Conservation (phyloP, 1,284 basidiomycete genomes). For the Microbotryomycetes sp. region DNA sequence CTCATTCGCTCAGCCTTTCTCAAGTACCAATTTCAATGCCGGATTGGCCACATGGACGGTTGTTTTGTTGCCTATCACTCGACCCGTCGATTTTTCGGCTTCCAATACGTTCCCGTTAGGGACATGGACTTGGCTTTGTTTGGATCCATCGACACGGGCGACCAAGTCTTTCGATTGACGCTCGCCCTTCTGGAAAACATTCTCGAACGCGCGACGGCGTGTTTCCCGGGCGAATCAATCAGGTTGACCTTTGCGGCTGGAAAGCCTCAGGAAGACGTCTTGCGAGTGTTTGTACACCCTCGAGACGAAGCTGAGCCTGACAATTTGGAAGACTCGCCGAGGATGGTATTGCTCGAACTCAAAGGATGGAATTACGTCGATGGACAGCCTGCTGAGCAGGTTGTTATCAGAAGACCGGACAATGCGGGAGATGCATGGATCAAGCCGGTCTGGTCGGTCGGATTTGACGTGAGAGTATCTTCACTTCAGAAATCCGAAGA, state of each 20-base stretch:
- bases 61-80: constrained; percentile 94
- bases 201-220: constrained; percentile 52
- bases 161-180: constrained; percentile 69
- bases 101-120: constrained; percentile 80
- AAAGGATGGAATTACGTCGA: constrained; percentile 24
- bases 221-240: constrained; percentile 55
- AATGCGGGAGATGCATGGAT: not conserved
- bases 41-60: constrained; percentile 97
- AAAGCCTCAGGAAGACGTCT: not conserved
- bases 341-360: constrained; percentile 25
- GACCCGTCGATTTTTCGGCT: constrained; percentile 79
- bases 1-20: constrained; percentile 87
- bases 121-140: constrained; percentile 84
- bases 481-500: not conserved
- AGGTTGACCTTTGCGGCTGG: constrained; percentile 20
- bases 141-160: constrained; percentile 56
- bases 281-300: constrained; percentile 20
- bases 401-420: not conserved
- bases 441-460: not conserved
- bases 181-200: constrained; percentile 66
- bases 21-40: constrained; percentile 93
- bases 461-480: not conserved
- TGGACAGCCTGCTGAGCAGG: not conserved
- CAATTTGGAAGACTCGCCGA: not conserved
- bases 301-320: not conserved